phyloP scores from a whole-genome alignment of 164 flowering plant species.

The Macadamia integrifolia region DNA sequence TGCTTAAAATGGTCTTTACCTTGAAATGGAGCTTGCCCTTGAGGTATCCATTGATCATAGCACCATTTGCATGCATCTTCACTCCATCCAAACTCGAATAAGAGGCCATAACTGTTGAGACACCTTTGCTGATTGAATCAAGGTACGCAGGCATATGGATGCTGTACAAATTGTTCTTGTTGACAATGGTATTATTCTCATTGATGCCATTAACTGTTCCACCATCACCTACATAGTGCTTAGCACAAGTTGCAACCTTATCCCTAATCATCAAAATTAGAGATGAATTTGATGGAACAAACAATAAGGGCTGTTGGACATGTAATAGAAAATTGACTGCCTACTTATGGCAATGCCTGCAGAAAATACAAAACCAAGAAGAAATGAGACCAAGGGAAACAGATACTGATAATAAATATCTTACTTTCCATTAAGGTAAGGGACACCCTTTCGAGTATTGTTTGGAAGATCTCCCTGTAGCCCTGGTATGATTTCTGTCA shows the following conservation, averaged over 20 bases:
- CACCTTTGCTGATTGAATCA: constrained; percentile 54
- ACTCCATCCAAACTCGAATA: constrained; percentile 60
- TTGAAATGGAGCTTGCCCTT: constrained; percentile 47
- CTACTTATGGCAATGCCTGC: too few relatives aligned
- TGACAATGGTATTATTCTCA: constrained; percentile 48
- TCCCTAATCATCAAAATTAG: constrained; percentile 19
- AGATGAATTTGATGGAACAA: too few relatives aligned
- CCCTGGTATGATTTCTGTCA: too few relatives aligned
- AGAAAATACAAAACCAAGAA: too few relatives aligned
- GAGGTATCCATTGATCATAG: constrained; percentile 41
- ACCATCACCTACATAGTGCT: constrained; percentile 72
- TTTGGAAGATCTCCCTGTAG: too few relatives aligned
- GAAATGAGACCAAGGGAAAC: too few relatives aligned
- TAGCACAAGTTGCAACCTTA: constrained; percentile 62
- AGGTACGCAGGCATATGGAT: constrained; percentile 62
- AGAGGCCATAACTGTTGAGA: constrained; percentile 57
- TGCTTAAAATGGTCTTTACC: constrained; percentile 19
- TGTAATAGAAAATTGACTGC: too few relatives aligned
- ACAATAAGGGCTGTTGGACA: too few relatives aligned
- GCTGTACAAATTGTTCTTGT: constrained; percentile 42
- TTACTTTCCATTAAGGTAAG: too few relatives aligned
- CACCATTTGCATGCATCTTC: constrained; percentile 61
- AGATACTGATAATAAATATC: too few relatives aligned
- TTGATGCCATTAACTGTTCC: constrained; percentile 58
- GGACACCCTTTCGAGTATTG: too few relatives aligned